These are phyloP conservation scores for Fusarium sp. DNA, from an alignment of 2,329 filamentous ascomycete genomes.

Conservation along the genomic window DNA sequence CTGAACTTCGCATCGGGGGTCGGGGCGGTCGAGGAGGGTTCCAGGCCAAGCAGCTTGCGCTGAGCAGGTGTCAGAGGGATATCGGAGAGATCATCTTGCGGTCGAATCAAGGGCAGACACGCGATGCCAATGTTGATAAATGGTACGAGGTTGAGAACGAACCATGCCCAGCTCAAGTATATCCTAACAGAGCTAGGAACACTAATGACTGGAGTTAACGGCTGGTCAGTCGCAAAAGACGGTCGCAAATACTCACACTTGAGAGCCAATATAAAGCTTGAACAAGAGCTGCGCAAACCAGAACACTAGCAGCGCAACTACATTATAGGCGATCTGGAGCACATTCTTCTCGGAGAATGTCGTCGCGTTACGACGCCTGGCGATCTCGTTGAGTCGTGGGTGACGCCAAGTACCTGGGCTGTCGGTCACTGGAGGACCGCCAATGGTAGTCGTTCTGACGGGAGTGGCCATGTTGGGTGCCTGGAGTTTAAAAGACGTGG, in stretches of 20 bases:
- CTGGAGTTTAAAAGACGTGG: neutral
- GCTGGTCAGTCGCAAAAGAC: neutral
- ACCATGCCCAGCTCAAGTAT: conserved; percentile 57
- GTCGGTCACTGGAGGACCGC: conserved; percentile 55
- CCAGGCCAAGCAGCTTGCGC: conserved; percentile 83
- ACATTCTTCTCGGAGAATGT: conserved; percentile 84
- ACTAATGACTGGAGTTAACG: conserved; percentile 42
- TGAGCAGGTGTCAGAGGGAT: conserved; percentile 83
- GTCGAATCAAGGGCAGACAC: conserved; percentile 75
- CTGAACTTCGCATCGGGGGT: conserved; percentile 76
- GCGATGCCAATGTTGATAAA: conserved; percentile 77
- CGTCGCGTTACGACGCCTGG: conserved; percentile 78
- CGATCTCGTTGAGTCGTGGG: conserved; percentile 87
- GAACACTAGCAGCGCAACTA: conserved; percentile 55
- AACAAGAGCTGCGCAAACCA: conserved; percentile 49
- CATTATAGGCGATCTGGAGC: conserved; percentile 74
- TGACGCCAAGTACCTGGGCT: conserved; percentile 89
- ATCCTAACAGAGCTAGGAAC: conserved; percentile 44
- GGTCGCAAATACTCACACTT: conserved; percentile 49
- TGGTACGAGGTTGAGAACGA: conserved; percentile 64
- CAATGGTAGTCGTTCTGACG: conserved; percentile 51
- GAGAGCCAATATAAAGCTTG: conserved; percentile 49
- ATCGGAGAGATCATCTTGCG: conserved; percentile 81
- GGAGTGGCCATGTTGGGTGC: conserved; percentile 44
- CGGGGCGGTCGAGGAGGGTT: conserved; percentile 69